phyloP scores from a whole-genome alignment of 805 yeast genomes.

The Hanseniaspora hatyaiensis region DNA sequence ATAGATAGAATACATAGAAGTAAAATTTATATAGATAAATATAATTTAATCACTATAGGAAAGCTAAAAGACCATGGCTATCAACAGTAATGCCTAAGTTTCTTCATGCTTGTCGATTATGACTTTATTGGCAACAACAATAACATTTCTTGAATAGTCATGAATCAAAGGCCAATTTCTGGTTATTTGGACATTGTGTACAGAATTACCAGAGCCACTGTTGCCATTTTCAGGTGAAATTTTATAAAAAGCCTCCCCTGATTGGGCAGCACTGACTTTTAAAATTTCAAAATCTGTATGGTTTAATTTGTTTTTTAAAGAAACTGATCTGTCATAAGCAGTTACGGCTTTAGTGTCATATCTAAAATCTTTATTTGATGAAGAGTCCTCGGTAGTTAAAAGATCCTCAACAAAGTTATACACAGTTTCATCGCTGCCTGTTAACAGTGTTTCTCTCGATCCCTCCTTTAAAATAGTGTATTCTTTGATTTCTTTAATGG shows the following conservation, averaged over 20 bases:
- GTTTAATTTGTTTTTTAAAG: conserved; percentile 2
- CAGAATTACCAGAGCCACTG: conserved; percentile 35
- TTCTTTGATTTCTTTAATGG: neutral
- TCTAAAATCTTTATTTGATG: conserved; percentile 17
- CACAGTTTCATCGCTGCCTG: conserved; percentile 14
- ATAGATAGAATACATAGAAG: neutral
- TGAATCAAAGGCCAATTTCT: conserved; percentile 18
- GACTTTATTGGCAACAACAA: conserved; percentile 18
- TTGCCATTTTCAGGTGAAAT: conserved; percentile 35
- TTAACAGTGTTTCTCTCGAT: neutral
- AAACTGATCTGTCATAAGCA: conserved; percentile 17
- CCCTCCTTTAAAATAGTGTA: neutral
- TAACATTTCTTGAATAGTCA: conserved; percentile 17
- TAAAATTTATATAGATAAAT: neutral
- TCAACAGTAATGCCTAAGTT: neutral
- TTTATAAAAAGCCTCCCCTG: conserved; percentile 37
- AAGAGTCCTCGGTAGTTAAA: neutral
- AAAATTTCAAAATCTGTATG: conserved; percentile 19
- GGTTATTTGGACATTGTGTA: conserved; percentile 25
- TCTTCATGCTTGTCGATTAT: conserved; percentile 14
- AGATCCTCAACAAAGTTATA: conserved; percentile 17
- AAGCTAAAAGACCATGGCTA: no score
- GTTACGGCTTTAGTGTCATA: conserved; percentile 27
- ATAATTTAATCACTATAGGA: no score
- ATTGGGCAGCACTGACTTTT: conserved; percentile 29